These are phyloP conservation scores for Hibiscus tridactylites DNA, from an alignment of 345 rosid species.

Conservation along the genomic window DNA sequence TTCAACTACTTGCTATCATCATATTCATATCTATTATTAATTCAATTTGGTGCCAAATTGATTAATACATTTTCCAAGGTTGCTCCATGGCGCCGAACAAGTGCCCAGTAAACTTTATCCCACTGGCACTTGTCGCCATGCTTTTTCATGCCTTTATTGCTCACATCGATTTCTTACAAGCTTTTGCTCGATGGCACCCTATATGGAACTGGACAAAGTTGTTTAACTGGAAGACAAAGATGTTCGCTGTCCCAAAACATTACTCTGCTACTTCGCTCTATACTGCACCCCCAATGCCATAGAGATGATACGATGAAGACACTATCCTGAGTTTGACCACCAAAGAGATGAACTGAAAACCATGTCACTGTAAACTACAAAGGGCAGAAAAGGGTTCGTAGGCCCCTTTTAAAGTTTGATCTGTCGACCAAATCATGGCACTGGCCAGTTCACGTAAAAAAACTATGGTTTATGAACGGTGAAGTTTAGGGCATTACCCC, in stretches of 20 bases:
- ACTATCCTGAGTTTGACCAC: background rate
- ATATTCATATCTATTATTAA: background rate
- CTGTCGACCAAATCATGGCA: background rate
- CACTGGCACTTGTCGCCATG: background rate
- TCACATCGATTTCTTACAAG: background rate
- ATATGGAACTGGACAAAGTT: background rate
- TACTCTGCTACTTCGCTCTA: too few relatives aligned
- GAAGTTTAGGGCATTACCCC: background rate
- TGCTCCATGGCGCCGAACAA: background rate
- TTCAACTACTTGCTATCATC: background rate
- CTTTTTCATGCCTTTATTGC: background rate
- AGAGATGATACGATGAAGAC: background rate
- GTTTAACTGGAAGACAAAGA: background rate
- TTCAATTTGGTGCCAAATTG: background rate
- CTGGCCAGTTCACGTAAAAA: too few relatives aligned
- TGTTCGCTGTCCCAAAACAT: background rate
- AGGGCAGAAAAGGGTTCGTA: background rate
- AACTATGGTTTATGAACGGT: background rate
- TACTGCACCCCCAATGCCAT: background rate
- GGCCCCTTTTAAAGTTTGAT: background rate
- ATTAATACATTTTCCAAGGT: background rate
- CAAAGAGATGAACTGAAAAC: background rate
- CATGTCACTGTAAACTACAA: background rate
- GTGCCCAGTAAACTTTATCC: background rate
- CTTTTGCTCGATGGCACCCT: background rate